Conservation (phyloP, 1,284 basidiomycete species). For the Fomitopsis betulina region DNA sequence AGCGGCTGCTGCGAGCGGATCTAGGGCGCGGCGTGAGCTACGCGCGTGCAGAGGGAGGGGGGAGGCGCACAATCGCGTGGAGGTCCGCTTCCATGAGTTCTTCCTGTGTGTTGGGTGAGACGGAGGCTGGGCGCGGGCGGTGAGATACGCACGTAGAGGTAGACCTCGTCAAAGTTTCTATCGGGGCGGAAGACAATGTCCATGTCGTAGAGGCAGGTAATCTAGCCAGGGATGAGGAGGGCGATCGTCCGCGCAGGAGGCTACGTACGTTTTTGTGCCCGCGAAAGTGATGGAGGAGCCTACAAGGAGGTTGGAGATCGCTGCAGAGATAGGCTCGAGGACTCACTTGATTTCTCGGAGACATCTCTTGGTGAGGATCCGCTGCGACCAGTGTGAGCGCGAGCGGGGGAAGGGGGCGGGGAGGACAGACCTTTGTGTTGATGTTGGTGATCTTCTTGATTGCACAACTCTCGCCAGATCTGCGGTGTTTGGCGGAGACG, state of each 20-base stretch:
- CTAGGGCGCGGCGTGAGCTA: slow-evolving; percentile 1
- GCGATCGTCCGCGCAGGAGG: not conserved
- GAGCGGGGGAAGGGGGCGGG: not conserved
- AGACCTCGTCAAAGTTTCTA: slow-evolving; percentile 93
- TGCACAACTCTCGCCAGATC: slow-evolving; percentile 86
- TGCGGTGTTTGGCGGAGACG: slow-evolving; percentile 79
- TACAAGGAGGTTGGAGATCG: slow-evolving; percentile 25
- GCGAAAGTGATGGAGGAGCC: slow-evolving; percentile 91
- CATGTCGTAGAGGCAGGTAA: slow-evolving; percentile 94
- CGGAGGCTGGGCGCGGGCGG: not conserved
- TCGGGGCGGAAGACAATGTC: slow-evolving; percentile 89
- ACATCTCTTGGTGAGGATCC: slow-evolving; percentile 93
- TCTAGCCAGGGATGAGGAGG: slow-evolving; percentile 38
- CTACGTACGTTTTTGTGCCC: slow-evolving; percentile 88
- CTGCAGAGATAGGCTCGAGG: not conserved
- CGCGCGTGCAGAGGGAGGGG: not conserved
- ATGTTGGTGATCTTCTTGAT: slow-evolving; percentile 99
- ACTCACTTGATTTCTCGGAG: slow-evolving; percentile 86
- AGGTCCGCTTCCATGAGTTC: slow-evolving; percentile 99
- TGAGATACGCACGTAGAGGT: slow-evolving; percentile 70
- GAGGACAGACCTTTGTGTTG: slow-evolving; percentile 75
- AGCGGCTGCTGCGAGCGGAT: slow-evolving; percentile 49
- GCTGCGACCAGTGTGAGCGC: slow-evolving; percentile 35
- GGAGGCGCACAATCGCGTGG: slow-evolving; percentile 83
- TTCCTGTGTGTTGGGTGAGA: slow-evolving; percentile 46